Evolutionary conservation across 1,284 basidiomycete species (phyloP).

Genomic region (Trichosporon asahii): DNA sequence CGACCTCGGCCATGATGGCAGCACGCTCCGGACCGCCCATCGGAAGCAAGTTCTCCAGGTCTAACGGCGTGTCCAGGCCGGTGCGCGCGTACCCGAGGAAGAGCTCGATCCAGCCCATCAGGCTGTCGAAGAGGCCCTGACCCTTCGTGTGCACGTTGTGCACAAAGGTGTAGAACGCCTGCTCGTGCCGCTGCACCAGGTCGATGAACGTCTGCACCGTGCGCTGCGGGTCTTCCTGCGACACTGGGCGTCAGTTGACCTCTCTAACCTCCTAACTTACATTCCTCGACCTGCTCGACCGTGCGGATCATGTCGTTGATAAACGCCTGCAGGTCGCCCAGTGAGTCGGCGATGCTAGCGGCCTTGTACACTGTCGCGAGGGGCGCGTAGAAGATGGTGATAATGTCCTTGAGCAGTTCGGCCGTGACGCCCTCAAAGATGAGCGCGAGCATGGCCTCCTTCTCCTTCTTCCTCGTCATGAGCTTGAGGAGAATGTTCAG

Average conservation of each 20-base stretch:
- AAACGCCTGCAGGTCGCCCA: conserved; percentile 89
- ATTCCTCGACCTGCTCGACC: conserved; percentile 84
- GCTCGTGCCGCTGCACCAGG: conserved; percentile 89
- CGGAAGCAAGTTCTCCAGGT: conserved; percentile 82
- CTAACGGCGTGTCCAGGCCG: conserved; percentile 64
- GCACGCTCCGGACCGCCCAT: conserved; percentile 69
- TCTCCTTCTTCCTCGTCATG: conserved; percentile 75
- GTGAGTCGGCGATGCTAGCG: conserved; percentile 91
- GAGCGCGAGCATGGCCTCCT: conserved; percentile 86
- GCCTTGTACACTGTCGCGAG: conserved; percentile 98
- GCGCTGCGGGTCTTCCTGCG: conserved; percentile 73
- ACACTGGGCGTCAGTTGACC: conserved; percentile 57
- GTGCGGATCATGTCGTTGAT: conserved; percentile 94
- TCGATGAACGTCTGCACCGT: conserved; percentile 94
- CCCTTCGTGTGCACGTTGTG: conserved; percentile 99
- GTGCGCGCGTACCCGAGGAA: conserved; percentile 91
- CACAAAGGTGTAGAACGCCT: conserved; percentile 93
- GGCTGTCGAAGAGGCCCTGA: conserved; percentile 83
- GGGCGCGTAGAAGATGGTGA: conserved; percentile 97
- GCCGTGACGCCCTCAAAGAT: conserved; percentile 97
- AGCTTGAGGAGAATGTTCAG: conserved; percentile 72
- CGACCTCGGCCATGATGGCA: conserved; percentile 77
- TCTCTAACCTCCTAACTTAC: conserved; percentile 56
- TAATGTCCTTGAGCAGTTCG: conserved; percentile 94
- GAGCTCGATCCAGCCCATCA: conserved; percentile 96